These are phyloP conservation scores for Hypoxylon sp. DNA, from an alignment of 2,329 filamentous ascomycete genomes.

Conservation along the genomic window DNA sequence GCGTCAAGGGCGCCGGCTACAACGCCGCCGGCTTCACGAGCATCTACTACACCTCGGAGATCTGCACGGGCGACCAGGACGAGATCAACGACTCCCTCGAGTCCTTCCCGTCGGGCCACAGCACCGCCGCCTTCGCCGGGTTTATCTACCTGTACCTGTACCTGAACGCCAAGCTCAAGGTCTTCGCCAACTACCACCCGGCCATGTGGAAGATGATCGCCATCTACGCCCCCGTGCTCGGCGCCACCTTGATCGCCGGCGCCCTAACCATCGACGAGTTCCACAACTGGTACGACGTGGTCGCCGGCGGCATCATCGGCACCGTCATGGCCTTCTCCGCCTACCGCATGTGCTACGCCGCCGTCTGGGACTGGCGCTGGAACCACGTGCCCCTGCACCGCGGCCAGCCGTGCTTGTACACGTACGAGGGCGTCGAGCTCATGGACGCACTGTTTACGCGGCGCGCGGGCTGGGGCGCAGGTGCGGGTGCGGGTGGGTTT, in stretches of 20 bases:
- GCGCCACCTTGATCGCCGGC: conserved; percentile 74
- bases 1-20: conserved; percentile 57
- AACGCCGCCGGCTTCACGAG: conserved; percentile 64
- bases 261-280: conserved; percentile 78
- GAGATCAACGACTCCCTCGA: conserved; percentile 77
- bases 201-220: conserved; percentile 78
- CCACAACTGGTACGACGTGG: conserved; percentile 81
- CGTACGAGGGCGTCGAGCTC: conserved; percentile 57
- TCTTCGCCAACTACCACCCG: conserved; percentile 78
- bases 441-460: conserved; percentile 68
- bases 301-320: conserved; percentile 74
- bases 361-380: conserved; percentile 75
- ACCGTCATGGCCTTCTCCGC: conserved; percentile 72
- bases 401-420: conserved; percentile 65
- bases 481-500: conserved; percentile 52
- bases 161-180: conserved; percentile 82
- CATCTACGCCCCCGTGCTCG: conserved; percentile 74
- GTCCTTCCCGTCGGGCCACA: conserved; percentile 79
- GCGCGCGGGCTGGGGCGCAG: conserved; percentile 69
- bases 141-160: conserved; percentile 79
- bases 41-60: conserved; percentile 76
- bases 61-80: conserved; percentile 74
- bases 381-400: conserved; percentile 74
- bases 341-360: conserved; percentile 76
- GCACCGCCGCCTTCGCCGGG: conserved; percentile 77